A percentile compares a stretch with the other conserved stretches of the same genome.
These are phyloP conservation scores for Leptographium radiaticola DNA, from an alignment of 2,329 filamentous ascomycete species.

Conservation along the genomic window DNA sequence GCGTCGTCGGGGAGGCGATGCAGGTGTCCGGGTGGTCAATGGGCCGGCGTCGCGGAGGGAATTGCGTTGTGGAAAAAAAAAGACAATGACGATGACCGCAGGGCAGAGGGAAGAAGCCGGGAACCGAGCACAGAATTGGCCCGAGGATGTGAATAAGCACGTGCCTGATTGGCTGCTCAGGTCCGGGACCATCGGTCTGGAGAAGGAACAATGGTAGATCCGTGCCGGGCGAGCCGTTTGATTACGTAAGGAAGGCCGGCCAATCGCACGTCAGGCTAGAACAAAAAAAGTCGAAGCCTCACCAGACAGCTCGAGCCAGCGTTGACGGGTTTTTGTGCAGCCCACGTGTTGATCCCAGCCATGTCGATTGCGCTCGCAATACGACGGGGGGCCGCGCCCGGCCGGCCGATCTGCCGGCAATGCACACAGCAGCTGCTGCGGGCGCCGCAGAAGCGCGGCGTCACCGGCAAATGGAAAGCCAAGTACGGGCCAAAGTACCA, in stretches of 20 bases:
- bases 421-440: constrained; percentile 7
- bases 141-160: constrained; percentile 14
- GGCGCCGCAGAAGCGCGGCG: constrained; percentile 1
- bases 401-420: constrained; percentile 6
- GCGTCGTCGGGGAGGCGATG: background rate
- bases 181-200: background rate
- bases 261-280: background rate
- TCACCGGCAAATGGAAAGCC: constrained; percentile 8
- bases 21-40: background rate
- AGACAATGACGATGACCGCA: background rate
- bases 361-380: constrained; percentile 4
- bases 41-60: background rate
- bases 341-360: background rate
- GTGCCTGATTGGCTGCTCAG: constrained; percentile 9
- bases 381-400: constrained; percentile 4
- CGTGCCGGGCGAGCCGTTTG: background rate
- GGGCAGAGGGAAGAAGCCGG: constrained; percentile 9
- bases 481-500: constrained; percentile 23
- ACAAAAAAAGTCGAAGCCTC: background rate
- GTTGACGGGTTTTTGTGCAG: background rate
- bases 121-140: constrained; percentile 6
- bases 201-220: background rate
- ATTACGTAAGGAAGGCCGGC: background rate
- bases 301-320: background rate
- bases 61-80: background rate